phyloP scores from a whole-genome alignment of 305 asterid species.

The Andrographis paniculata region DNA sequence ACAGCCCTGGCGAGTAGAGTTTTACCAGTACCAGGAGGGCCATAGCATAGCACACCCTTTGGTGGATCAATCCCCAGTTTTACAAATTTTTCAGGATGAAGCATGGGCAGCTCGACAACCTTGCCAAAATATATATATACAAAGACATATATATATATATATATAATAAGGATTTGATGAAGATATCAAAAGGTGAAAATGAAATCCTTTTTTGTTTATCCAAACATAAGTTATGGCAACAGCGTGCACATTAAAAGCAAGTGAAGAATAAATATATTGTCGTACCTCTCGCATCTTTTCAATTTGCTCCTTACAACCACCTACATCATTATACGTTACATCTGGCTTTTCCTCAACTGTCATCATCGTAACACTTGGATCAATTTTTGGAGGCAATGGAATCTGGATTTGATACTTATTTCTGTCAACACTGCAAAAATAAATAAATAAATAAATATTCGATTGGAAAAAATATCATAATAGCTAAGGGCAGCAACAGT shows the following conservation, averaged over 20 bases:
- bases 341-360: constrained; percentile 98
- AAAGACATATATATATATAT: not conserved
- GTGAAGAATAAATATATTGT: constrained; percentile 8
- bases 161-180: no score
- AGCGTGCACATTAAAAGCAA: not conserved
- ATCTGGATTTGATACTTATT: constrained; percentile 95
- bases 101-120: constrained; percentile 99
- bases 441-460: not conserved
- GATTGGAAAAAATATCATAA: no score
- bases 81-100: constrained; percentile 94
- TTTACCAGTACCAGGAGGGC: constrained; percentile 98
- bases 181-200: no score
- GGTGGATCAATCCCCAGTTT: constrained; percentile 99
- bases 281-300: constrained; percentile 99
- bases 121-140: constrained; percentile 20
- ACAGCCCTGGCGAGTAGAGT: constrained; percentile 88
- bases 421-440: constrained; percentile 72
- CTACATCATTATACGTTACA: constrained; percentile 94
- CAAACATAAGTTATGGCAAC: constrained; percentile 1
- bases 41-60: constrained; percentile 96
- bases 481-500: not conserved
- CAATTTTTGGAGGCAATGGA: constrained; percentile 95
- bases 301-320: constrained; percentile 97
- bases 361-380: constrained; percentile 99
- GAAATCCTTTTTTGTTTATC: no score